phyloP scores from a whole-genome alignment of 768 basidiomycete species.

The Kwoniella mangroviensis region DNA sequence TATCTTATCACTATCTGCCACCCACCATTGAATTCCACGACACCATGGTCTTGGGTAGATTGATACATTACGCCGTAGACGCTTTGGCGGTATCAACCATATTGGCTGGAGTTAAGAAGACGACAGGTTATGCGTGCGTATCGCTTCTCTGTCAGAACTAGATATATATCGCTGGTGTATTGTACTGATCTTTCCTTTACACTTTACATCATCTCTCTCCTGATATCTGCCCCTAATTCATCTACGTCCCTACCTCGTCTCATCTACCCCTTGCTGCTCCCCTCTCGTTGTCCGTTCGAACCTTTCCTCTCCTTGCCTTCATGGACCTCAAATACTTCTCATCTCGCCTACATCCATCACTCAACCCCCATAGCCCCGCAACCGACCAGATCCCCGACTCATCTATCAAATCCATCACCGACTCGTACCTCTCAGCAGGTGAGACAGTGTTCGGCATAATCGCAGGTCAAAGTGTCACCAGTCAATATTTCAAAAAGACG shows the following conservation, averaged over 20 bases:
- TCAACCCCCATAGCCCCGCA: constrained; percentile 63
- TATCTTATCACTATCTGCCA: background rate
- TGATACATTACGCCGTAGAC: constrained; percentile 83
- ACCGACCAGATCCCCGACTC: constrained; percentile 74
- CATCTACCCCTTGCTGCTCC: too few species aligned
- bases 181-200: too few species aligned
- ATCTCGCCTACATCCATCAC: background rate
- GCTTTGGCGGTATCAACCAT: constrained; percentile 85
- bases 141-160: too few species aligned
- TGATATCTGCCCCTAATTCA: too few species aligned
- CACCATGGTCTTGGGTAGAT: constrained; percentile 66
- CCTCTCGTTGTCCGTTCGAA: background rate
- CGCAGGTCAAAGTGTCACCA: constrained; percentile 84
- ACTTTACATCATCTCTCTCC: too few species aligned
- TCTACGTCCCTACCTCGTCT: too few species aligned
- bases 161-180: too few species aligned
- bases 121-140: constrained; percentile 87
- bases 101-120: constrained; percentile 84
- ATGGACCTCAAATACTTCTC: too few species aligned
- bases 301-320: background rate
- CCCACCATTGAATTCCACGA: constrained; percentile 3
- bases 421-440: constrained; percentile 81
- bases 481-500: constrained; percentile 67
- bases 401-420: constrained; percentile 73
- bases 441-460: constrained; percentile 87